phyloP scores from a whole-genome alignment of 225 moss, liverwort and hornwort species.

The Takakia lepidozioides region DNA sequence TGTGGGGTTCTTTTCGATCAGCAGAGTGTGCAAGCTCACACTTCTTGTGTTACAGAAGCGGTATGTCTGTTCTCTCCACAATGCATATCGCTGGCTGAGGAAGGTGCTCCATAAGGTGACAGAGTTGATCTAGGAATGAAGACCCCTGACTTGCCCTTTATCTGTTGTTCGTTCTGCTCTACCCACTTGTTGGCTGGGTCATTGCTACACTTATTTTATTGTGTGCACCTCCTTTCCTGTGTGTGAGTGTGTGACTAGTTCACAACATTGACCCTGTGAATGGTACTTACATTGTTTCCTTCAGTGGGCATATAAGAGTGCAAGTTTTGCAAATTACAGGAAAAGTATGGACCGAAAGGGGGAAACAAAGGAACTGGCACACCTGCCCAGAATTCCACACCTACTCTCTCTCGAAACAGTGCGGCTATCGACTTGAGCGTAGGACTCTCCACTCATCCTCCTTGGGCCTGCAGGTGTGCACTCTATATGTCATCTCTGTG shows the following conservation, averaged over 20 bases:
- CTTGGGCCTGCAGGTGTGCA: constrained; percentile 97
- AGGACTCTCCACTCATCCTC: constrained; percentile 61
- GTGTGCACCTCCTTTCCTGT: no score
- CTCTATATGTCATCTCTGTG: no score
- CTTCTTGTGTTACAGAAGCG: constrained; percentile 85
- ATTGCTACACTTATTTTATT: no score
- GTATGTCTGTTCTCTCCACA: constrained; percentile 20
- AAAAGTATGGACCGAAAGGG: constrained; percentile 90
- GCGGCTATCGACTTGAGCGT: constrained; percentile 45
- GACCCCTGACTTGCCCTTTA: no score
- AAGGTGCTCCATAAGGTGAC: no score
- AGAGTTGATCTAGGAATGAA: no score
- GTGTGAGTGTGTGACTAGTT: no score
- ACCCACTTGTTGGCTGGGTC: no score
- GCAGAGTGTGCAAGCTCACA: constrained; percentile 80
- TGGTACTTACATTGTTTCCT: no score
- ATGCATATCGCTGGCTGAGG: no score
- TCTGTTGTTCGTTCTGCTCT: no score
- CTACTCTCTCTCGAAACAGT: constrained; percentile 14
- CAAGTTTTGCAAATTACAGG: constrained; percentile 29
- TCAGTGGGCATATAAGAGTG: not conserved
- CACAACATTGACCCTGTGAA: no score
- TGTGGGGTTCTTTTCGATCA: constrained; percentile 93
- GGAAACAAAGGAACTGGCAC: constrained; percentile 15
- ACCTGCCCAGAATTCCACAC: constrained; percentile 22